Evolutionary conservation across 768 basidiomycete species (phyloP).

Genomic region (Rhodocollybia butyracea): DNA sequence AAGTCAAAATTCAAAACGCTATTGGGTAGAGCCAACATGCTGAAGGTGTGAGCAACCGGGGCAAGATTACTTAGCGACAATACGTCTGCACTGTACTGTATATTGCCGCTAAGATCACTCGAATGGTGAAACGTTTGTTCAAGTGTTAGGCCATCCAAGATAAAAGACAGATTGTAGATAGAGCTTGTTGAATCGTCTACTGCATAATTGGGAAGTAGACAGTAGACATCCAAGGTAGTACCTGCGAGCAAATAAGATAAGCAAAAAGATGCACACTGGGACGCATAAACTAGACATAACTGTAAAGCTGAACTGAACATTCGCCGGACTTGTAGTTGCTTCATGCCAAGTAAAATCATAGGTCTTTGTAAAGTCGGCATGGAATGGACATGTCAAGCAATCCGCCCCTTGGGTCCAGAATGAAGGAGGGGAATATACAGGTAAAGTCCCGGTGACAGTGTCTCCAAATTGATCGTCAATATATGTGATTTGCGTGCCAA

Average conservation of each 20-base stretch:
- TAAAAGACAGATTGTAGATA: not conserved
- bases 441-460: not conserved
- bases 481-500: not conserved
- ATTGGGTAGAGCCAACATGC: not conserved
- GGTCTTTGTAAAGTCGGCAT: not conserved
- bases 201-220: slow-evolving; percentile 5
- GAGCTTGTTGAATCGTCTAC: not conserved
- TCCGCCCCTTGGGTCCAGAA: not conserved
- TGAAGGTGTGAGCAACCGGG: not conserved
- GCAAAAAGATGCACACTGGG: not conserved
- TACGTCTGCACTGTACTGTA: not conserved
- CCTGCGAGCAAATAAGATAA: not conserved
- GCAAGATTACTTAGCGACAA: not conserved
- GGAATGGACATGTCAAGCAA: slow-evolving; percentile 1
- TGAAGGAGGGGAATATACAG: not conserved
- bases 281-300: not conserved
- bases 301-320: not conserved
- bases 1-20: slow-evolving; percentile 1
- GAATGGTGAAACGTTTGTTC: not conserved
- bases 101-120: not conserved
- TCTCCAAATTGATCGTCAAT: slow-evolving; percentile 3
- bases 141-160: not conserved
- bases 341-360: not conserved
- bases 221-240: slow-evolving; percentile 4
- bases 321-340: not conserved